Base-by-base conservation (phyloP, 192 early-diverging fungal species). In the Coemansia sp. region DNA sequence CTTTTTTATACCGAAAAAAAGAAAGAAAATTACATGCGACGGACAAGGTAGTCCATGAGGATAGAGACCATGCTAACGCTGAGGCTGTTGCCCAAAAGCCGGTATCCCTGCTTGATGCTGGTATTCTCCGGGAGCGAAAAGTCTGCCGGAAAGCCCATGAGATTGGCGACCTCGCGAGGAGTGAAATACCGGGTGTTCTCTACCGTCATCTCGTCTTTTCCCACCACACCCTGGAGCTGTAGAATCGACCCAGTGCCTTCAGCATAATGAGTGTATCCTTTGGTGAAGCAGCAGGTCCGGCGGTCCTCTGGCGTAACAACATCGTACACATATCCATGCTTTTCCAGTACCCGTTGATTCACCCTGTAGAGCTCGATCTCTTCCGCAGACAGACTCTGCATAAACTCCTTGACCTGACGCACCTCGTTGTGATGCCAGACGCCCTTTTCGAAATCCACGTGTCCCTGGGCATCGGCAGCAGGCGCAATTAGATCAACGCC, bases 41-140 rank as follows among this genome's bases (percentile, higher is more conserved):
- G 45, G 11, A 92, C 57, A 17, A 94, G 74, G 64, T 91, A 91
- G 68, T 83, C 79, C 72, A 97, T 89, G 64, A 98, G 71, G 61
- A 89, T 83, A 0, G 90, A 81, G 0, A 97, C 93, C 1, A 97
- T 89, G 53, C 82, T 87, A 51, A 94, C 91, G 66, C 92, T 98
- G 18, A 98, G 85, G 37, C 91, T 94, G 70, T 98, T 98, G 2
- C 97, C 97, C 11, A 98, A 76, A 37, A 95, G 85, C n/a, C 89
- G 79, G 68, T 94, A 97, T 53, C 85, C 74, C 72, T 98, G 97
- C 65, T 88, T 90, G 15, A 87, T 61, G 2, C 85, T 90, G 14
- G 89, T 88, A 4, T 63, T 67, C 3, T 60, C 71, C 0, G 95
- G 95, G 51, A 97, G 95, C n/a, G 73, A 70, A 52, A 98, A 91